Conservation (phyloP, 805 yeast genomes). For the Wickerhamomyces chambardii region DNA sequence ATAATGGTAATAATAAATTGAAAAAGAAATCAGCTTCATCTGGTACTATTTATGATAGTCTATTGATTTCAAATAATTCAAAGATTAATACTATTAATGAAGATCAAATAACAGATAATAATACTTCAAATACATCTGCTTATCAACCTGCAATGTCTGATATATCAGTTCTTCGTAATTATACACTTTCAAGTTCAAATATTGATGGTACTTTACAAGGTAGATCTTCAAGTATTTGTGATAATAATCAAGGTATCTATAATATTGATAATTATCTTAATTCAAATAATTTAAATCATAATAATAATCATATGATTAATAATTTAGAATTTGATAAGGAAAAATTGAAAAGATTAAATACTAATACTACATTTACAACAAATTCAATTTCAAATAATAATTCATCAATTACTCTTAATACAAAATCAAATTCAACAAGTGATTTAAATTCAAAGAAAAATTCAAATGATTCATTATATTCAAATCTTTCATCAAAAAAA, state of each 20-base stretch:
- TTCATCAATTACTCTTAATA: background rate
- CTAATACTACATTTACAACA: too few species aligned
- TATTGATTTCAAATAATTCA: background rate
- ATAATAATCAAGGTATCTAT: background rate
- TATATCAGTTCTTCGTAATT: background rate
- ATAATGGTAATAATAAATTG: too few species aligned
- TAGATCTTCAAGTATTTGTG: conserved; percentile 1
- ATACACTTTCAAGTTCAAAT: background rate
- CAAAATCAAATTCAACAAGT: background rate
- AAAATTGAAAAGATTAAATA: too few species aligned
- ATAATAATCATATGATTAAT: too few species aligned
- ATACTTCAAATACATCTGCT: background rate
- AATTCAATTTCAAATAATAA: background rate
- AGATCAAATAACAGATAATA: too few species aligned
- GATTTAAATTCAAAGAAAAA: conserved; percentile 7
- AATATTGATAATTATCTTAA: conserved; percentile 5
- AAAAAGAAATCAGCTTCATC: too few species aligned
- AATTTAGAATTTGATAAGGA: background rate
- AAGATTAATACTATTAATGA: background rate
- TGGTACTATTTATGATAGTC: too few species aligned
- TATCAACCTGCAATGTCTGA: conserved; percentile 4
- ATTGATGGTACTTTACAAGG: background rate
- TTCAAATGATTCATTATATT: conserved; percentile 12
- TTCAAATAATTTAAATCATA: background rate
- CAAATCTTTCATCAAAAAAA: conserved; percentile 6